Base-by-base conservation (phyloP, 139 green algal species). In the Tetratostichococcus sp. region DNA sequence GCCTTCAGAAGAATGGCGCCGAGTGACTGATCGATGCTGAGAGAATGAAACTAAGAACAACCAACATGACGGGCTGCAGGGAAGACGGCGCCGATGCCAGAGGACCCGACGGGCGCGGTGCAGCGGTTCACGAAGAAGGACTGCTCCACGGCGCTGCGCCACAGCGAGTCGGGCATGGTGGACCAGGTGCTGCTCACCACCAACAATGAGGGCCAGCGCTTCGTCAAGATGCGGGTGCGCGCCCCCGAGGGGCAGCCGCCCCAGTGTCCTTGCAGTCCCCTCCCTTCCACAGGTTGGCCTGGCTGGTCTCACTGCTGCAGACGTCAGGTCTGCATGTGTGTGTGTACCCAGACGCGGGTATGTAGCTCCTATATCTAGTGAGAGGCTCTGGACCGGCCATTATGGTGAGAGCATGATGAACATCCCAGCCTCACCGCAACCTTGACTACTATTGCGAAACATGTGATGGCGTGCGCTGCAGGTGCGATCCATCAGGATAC, bases 401-500 rank as follows among this genome's bases (percentile, higher is more conserved):
- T n/a, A n/a, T n/a, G n/a, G n/a, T n/a, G n/a, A n/a, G n/a, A n/a
- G n/a, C n/a, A n/a, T n/a, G n/a, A n/a, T n/a, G n/a, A n/a, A n/a
- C n/a, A n/a, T n/a, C n/a, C n/a, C n/a, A n/a, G n/a, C n/a, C n/a
- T n/a, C n/a, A n/a, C n/a, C n/a, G n/a, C n/a, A n/a, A n/a, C n/a
- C n/a, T n/a, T n/a, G n/a, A n/a, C n/a, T n/a, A n/a, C n/a, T n/a
- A n/a, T n/a, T n/a, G 39, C 39, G 39, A 11, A 11, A 21, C 8
- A 6, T 50, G 39, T 50, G 39, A 21, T 26, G 31, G 19, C 58
- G 23, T 35, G 0, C 8, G 30, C 39, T 25, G 42, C 77, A 86
- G 79, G 85, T 98, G 43, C 86, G 96, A 30, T 97, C 91, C 23
- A 91, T 98, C 75, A 92, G 96, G 69, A 92, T 98, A 35, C 96